Base-by-base conservation (phyloP, 2,329 filamentous ascomycete species). In the Pseudogymnoascus sp. region DNA sequence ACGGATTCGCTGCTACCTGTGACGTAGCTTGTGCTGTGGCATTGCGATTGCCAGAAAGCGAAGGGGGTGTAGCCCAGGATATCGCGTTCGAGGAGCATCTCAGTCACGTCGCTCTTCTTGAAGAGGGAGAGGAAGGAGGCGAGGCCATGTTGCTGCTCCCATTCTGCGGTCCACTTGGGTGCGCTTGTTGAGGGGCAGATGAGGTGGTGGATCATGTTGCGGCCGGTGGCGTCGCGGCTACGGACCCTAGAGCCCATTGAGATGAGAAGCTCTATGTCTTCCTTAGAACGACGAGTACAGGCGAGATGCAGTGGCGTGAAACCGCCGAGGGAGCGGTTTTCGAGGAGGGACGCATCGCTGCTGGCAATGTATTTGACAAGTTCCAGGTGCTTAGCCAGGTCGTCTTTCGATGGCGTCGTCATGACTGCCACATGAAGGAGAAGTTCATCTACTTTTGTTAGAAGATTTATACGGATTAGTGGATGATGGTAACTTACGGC, bases 221-320 rank as follows among this genome's bases (percentile, higher is more conserved):
- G 80, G 10, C 84, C 84, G 2, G 75, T 71, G 8, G 74, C 75
- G 69, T 90, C 86, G 23, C 85, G 85, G 35, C 76, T 76, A 0
- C 83, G 83, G 69, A 90, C 86, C 69, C 94, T 84, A 2, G 89
- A 89, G 2, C 88, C 89, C 26, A 82, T 83, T 1, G 80, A 76
- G 60, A 93, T 79, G 37, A 96, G 79, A 0, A 84, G 76, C 68
- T 83, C 82, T 14, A 82, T 81, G 19, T 82, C 80, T 1, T 83
- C 76, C 14, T 79, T 68, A 19, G 81, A 80, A 10, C 82, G 80
- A 2, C 83, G 74, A 2, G 78, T 74, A 65, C 86, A 87, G 1
- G 90, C 89, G 8, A 90, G 72, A 62, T 86, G 80, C 0, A 95
- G 78, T 1, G 91, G 90, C 0, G 89, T 92, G 60, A 81, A 76